Conservation (phyloP, 768 basidiomycete species). For the Leucocoprinus leucothites region DNA sequence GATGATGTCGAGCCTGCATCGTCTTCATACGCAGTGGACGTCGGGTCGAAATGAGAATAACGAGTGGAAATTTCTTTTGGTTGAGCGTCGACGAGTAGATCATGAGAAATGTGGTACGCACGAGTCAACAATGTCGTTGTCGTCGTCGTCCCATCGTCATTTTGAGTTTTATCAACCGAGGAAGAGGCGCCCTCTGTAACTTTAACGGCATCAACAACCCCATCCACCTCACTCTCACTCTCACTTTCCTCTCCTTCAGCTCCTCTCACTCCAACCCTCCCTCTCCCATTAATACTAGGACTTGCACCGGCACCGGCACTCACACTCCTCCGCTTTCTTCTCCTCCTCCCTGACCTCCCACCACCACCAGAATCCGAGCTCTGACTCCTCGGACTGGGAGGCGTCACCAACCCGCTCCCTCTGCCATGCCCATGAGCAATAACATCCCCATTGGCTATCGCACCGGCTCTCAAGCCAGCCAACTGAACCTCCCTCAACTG, state of each 20-base stretch:
- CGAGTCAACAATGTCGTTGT: background rate
- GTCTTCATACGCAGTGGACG: slow-evolving; percentile 12
- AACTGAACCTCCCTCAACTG: slow-evolving; percentile 9
- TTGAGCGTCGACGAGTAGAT: background rate
- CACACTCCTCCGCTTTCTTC: slow-evolving; percentile 20
- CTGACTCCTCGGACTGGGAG: slow-evolving; percentile 72
- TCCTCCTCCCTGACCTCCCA: slow-evolving; percentile 40
- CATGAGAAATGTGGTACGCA: slow-evolving; percentile 6
- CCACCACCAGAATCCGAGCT: slow-evolving; percentile 53
- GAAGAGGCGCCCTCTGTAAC: background rate
- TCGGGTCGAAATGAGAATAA: too few species aligned
- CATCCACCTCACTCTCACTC: slow-evolving; percentile 12
- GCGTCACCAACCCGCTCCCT: slow-evolving; percentile 61
- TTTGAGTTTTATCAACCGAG: background rate
- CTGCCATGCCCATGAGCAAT: slow-evolving; percentile 21
- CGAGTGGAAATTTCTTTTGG: background rate
- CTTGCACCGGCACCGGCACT: slow-evolving; percentile 19
- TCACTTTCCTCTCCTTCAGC: slow-evolving; percentile 13
- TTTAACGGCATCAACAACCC: background rate
- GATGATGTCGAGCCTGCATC: slow-evolving; percentile 16
- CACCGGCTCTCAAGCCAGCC: background rate
- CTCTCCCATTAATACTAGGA: too few species aligned
- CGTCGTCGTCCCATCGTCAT: background rate
- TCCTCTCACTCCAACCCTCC: slow-evolving; percentile 11
- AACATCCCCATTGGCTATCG: slow-evolving; percentile 33